Base-by-base conservation (phyloP, 2,329 filamentous ascomycete genomes). In the Penicillium sp. region DNA sequence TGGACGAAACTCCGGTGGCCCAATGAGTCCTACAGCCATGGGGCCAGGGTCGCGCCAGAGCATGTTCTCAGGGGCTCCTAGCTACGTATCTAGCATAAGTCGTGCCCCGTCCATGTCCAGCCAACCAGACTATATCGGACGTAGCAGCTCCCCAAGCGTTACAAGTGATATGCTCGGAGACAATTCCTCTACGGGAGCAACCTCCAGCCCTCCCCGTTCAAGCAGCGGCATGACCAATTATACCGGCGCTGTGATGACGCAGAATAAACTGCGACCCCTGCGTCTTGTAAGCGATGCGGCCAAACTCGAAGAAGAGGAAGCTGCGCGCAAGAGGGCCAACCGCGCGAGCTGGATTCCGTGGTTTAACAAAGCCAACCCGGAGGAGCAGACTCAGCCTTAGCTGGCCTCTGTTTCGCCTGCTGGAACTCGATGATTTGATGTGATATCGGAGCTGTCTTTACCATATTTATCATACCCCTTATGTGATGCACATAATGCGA, bases 201-300 rank as follows among this genome's bases (percentile, higher is more conserved):
- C 75, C 2, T 79, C 81, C 31, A 83, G 79, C 59, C 84, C 84
- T 10, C 83, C 84, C 3, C 82, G 83, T 55, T 88, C 90, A 76
- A 85, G 82, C 64, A 87, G 84, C 68, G 87, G 85, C 66, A 82
- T 87, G 66, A 88, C 83, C 68, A 88, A 87, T 57, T 89, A 91
- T 57, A 88, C 87, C 33, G 83, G 81, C 10, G 86, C 83, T n/a
- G 80, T 83, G 10, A 80, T 81, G 69, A 84, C 82, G 22, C 83
- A 84, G 64, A 88, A 87, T 68, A 95, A 95, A 75, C 87, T 96
- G 57, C 84, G 93, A 35, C 93, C 93, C 7, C 79, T 99, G 63
- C 84, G 93, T 16, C 82, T 99, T 29, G 92, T 98, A 63, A 77
- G 75, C 52, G 78, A 77, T 54, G 68, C 74, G 24, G 71, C 79